These are phyloP conservation scores for Microbotryum silenes-acaulis DNA, from an alignment of 1,284 basidiomycete genomes.

Conservation along the genomic window DNA sequence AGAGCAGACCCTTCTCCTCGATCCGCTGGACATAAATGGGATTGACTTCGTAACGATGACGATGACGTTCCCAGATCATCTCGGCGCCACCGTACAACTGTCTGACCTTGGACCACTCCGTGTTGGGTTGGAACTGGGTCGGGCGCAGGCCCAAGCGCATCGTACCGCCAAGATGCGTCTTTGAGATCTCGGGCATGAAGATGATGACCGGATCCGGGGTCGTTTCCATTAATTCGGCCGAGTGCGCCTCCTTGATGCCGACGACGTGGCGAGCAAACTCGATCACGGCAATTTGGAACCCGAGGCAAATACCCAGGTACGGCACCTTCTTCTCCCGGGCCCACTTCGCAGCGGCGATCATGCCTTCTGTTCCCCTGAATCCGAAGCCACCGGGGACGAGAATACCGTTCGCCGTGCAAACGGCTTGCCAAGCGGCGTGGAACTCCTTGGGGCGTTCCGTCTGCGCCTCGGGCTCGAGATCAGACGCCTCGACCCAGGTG, in stretches of 20 bases:
- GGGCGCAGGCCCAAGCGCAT: slow-evolving; percentile 95
- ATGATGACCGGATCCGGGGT: slow-evolving; percentile 68
- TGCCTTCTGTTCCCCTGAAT: slow-evolving; percentile 86
- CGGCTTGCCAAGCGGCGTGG: slow-evolving; percentile 89
- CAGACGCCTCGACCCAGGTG: slow-evolving; percentile 93
- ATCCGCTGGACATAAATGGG: slow-evolving; percentile 73
- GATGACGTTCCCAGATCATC: slow-evolving; percentile 92
- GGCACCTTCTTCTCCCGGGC: slow-evolving; percentile 91
- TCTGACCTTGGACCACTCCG: slow-evolving; percentile 60
- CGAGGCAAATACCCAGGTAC: slow-evolving; percentile 93
- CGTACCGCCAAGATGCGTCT: slow-evolving; percentile 95
- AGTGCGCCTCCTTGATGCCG: slow-evolving; percentile 71
- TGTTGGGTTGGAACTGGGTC: slow-evolving; percentile 68
- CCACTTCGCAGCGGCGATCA: slow-evolving; percentile 95
- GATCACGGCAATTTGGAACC: slow-evolving; percentile 94
- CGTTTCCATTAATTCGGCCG: slow-evolving; percentile 64
- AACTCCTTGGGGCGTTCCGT: slow-evolving; percentile 74
- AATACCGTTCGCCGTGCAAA: slow-evolving; percentile 85
- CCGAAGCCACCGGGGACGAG: slow-evolving; percentile 96
- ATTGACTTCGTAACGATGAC: slow-evolving; percentile 97
- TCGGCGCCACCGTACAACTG: slow-evolving; percentile 76
- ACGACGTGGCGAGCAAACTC: slow-evolving; percentile 89
- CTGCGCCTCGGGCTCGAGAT: slow-evolving; percentile 76
- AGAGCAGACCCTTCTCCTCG: slow-evolving; percentile 64
- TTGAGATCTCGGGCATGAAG: slow-evolving; percentile 99